A percentile compares a stretch with the other conserved stretches of the same genome.
These are phyloP conservation scores for Telopea speciosissima DNA, from an alignment of 177 flowering plant species.

Conservation along the genomic window DNA sequence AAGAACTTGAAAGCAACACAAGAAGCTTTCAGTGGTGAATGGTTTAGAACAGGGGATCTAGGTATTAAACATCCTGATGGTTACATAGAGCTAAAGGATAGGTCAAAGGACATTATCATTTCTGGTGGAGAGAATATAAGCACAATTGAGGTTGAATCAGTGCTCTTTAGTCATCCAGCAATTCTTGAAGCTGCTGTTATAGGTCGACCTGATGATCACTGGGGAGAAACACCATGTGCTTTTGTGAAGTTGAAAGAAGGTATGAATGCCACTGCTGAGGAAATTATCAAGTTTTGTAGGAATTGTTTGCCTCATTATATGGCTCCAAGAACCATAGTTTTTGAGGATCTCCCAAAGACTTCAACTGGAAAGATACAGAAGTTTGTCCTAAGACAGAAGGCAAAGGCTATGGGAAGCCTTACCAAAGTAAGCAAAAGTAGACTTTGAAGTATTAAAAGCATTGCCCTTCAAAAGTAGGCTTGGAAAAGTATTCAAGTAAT, in stretches of 20 bases:
- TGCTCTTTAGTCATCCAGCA: slow-evolving; percentile 52
- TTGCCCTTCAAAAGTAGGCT: no score
- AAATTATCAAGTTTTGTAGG: slow-evolving; percentile 47
- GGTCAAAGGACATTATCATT: slow-evolving; percentile 56
- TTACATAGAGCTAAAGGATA: slow-evolving; percentile 60
- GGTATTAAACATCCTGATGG: slow-evolving; percentile 58
- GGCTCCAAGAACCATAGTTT: slow-evolving; percentile 58
- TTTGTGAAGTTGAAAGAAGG: slow-evolving; percentile 61
- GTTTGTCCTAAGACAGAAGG: slow-evolving; percentile 52
- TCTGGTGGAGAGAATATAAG: slow-evolving; percentile 75
- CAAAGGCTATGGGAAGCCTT: slow-evolving; percentile 55
- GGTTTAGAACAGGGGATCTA: slow-evolving; percentile 61
- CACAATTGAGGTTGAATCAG: slow-evolving; percentile 64
- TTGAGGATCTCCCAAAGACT: slow-evolving; percentile 59
- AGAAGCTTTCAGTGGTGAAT: slow-evolving; percentile 63
- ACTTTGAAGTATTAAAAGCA: no score
- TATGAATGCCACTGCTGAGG: slow-evolving; percentile 22
- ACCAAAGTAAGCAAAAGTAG: not conserved
- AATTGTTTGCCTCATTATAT: slow-evolving; percentile 48
- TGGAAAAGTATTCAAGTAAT: no score
- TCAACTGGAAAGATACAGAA: slow-evolving; percentile 67
- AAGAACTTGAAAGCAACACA: slow-evolving; percentile 48
- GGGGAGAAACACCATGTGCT: slow-evolving; percentile 77
- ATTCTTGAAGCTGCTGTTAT: slow-evolving; percentile 76
- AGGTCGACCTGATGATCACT: slow-evolving; percentile 48